Conservation (phyloP, 495 filamentous ascomycete species). For the Thozetella sp. region DNA sequence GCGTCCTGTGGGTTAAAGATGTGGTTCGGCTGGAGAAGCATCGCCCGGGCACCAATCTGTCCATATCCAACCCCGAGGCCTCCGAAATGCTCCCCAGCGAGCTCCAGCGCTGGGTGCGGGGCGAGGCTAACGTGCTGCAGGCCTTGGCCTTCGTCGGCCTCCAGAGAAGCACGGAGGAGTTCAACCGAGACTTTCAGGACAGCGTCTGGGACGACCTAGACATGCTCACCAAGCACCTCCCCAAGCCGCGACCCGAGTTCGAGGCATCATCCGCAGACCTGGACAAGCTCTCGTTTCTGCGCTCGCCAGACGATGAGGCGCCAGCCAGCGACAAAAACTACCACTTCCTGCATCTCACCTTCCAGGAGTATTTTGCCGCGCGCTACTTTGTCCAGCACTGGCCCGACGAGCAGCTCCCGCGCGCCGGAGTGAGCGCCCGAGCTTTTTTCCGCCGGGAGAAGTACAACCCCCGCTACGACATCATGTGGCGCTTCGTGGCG, state of each 20-base stretch:
- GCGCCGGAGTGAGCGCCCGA: neutral
- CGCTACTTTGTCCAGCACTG: constrained; percentile 14
- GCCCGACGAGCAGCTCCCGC: neutral
- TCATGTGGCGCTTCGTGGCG: constrained; percentile 35
- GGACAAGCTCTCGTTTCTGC: constrained; percentile 3
- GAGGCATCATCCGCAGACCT: neutral
- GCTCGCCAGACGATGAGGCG: neutral
- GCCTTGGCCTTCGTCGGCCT: neutral
- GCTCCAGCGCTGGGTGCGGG: neutral
- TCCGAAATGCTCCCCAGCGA: neutral
- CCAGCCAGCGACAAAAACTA: constrained; percentile 12
- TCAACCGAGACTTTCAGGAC: neutral
- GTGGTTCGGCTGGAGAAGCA: neutral
- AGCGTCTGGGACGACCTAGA: neutral
- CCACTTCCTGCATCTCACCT: constrained; percentile 34
- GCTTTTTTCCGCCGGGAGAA: constrained; percentile 32
- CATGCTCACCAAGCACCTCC: neutral
- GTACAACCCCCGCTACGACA: constrained; percentile 30
- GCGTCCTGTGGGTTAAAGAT: constrained; percentile 4
- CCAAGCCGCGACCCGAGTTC: neutral
- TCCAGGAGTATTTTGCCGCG: constrained; percentile 34
- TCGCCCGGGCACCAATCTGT: neutral
- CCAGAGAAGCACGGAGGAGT: neutral
- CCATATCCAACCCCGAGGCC: neutral
- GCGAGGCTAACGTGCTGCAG: constrained; percentile 1